Evolutionary conservation across 495 filamentous ascomycete genomes (phyloP).

Genomic region (Penicillium daleae): DNA sequence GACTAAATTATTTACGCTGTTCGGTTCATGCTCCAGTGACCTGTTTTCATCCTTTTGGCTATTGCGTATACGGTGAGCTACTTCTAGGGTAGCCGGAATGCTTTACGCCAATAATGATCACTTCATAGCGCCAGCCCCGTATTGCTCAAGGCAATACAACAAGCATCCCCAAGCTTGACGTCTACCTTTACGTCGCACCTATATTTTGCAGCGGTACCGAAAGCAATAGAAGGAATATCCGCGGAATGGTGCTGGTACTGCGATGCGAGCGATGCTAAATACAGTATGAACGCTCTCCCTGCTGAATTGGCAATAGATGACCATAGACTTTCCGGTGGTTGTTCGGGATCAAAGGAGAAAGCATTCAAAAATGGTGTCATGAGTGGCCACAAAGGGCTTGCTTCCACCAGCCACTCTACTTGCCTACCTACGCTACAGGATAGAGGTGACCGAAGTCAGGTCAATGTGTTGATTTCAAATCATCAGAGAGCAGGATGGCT

Average conservation of each 20-base stretch:
- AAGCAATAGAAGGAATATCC: conserved; percentile 34
- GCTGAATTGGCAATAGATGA: background rate
- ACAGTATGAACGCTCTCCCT: background rate
- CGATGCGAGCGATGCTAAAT: background rate
- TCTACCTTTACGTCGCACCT: conserved; percentile 35
- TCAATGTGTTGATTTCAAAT: no score
- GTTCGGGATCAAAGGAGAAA: background rate
- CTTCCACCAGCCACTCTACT: background rate
- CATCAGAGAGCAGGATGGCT: no score
- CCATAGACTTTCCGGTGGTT: background rate
- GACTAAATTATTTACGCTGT: no score
- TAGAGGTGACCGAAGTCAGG: background rate
- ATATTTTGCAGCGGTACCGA: conserved; percentile 51
- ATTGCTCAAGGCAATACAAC: conserved; percentile 57
- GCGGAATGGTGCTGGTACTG: background rate
- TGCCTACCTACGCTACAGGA: background rate
- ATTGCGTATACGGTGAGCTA: conserved; percentile 70
- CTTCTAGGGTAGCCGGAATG: conserved; percentile 66
- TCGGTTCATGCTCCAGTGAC: conserved; percentile 73
- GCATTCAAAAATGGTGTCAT: background rate
- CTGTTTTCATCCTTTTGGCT: no score
- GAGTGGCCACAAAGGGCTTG: background rate
- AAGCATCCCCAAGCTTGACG: conserved; percentile 29
- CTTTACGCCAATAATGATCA: conserved; percentile 64
- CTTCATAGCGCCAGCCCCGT: conserved; percentile 76